Conservation (phyloP, 1,139 yeast genomes). For the Magnusiomyces fungicola region DNA sequence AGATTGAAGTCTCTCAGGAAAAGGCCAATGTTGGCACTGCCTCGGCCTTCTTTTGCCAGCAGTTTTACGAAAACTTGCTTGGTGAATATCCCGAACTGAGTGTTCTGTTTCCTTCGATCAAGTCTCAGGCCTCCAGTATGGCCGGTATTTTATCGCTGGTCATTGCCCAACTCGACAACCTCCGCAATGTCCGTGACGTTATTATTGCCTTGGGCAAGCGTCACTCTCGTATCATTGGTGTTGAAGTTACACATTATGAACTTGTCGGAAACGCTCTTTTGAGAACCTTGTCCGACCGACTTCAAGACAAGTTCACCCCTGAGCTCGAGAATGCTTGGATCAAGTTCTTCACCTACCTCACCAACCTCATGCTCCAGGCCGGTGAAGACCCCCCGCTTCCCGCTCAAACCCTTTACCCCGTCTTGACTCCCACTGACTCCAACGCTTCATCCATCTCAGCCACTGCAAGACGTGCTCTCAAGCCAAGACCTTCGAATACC, state of each 20-base stretch:
- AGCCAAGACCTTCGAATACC: slow-evolving; percentile 10
- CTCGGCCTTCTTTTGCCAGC: slow-evolving; percentile 37
- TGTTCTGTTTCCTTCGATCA: slow-evolving; percentile 53
- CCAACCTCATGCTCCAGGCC: slow-evolving; percentile 56
- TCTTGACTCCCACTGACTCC: slow-evolving; percentile 15
- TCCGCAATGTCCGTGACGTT: slow-evolving; percentile 48
- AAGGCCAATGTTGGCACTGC: slow-evolving; percentile 26
- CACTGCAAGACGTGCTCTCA: slow-evolving; percentile 17
- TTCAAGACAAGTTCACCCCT: slow-evolving; percentile 41
- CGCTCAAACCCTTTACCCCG: slow-evolving; percentile 20
- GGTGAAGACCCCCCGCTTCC: slow-evolving; percentile 52
- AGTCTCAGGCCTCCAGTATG: slow-evolving; percentile 68
- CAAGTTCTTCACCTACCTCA: slow-evolving; percentile 43
- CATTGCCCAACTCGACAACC: slow-evolving; percentile 40
- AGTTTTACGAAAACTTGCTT: slow-evolving; percentile 53
- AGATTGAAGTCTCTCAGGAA: slow-evolving; percentile 20
- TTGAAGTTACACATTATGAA: slow-evolving; percentile 66
- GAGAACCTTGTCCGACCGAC: slow-evolving; percentile 66
- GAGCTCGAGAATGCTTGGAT: slow-evolving; percentile 64
- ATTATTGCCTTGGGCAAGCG: slow-evolving; percentile 61
- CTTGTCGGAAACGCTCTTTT: slow-evolving; percentile 74
- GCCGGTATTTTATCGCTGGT: slow-evolving; percentile 73
- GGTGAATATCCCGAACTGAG: slow-evolving; percentile 49
- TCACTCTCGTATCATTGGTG: slow-evolving; percentile 68
- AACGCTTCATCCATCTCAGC: slow-evolving; percentile 11